phyloP scores from a whole-genome alignment of 805 yeast species.

The Zygosaccharomyces kombuchaensis region DNA sequence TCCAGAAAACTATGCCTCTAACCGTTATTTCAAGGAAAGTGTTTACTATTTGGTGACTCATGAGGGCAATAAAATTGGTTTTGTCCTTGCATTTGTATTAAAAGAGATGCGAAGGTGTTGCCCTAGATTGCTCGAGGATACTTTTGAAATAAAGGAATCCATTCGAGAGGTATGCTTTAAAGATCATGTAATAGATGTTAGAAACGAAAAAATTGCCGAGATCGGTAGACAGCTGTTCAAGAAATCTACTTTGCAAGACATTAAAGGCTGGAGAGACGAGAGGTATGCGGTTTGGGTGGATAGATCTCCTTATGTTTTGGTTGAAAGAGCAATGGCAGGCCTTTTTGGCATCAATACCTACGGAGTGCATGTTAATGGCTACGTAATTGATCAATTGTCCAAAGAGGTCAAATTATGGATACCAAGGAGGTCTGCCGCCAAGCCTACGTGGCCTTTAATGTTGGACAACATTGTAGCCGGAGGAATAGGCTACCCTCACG shows the following conservation, averaged over 20 bases:
- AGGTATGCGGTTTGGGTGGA: conserved; percentile 62
- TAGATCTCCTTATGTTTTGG: conserved; percentile 52
- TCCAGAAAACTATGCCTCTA: conserved; percentile 21
- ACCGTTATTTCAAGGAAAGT: conserved; percentile 19
- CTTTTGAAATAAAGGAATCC: conserved; percentile 34
- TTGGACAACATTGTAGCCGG: conserved; percentile 95
- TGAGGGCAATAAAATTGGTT: conserved; percentile 38
- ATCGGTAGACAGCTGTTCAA: conserved; percentile 43
- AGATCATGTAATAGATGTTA: conserved; percentile 31
- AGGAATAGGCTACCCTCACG: conserved; percentile 80
- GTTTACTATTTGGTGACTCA: conserved; percentile 39
- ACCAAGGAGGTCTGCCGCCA: conserved; percentile 71
- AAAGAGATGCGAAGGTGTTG: conserved; percentile 27
- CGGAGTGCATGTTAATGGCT: conserved; percentile 88
- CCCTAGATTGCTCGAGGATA: conserved; percentile 9
- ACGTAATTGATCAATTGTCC: conserved; percentile 44
- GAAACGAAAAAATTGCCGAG: conserved; percentile 39
- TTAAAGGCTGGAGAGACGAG: conserved; percentile 84
- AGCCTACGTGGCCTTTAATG: conserved; percentile 87
- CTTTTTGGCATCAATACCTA: conserved; percentile 82
- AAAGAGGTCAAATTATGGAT: conserved; percentile 66
- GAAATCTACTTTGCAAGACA: conserved; percentile 35
- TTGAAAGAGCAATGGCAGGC: conserved; percentile 81
- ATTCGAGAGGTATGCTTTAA: conserved; percentile 18
- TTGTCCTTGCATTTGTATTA: conserved; percentile 36